Percentiles rank a stretch among this genome's conserved stretches.
These are phyloP conservation scores for Komagataea norvegica DNA, from an alignment of 1,139 yeast species.

Conservation along the genomic window DNA sequence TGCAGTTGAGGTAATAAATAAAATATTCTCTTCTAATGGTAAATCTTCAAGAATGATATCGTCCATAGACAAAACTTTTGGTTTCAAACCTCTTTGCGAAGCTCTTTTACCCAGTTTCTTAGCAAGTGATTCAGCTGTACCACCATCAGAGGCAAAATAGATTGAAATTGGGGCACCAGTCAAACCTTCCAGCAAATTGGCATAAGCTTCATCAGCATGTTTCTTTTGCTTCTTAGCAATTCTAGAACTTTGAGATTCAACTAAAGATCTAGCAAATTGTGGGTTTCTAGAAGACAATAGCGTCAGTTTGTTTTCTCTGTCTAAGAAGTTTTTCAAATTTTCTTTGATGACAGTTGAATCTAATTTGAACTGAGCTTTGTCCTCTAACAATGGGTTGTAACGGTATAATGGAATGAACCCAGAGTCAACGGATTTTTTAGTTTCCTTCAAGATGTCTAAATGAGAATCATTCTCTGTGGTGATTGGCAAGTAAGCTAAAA, in stretches of 20 bases:
- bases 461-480: slow-evolving; percentile 62
- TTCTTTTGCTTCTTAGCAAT: slow-evolving; percentile 56
- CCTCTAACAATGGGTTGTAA: slow-evolving; percentile 58
- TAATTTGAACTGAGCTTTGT: slow-evolving; percentile 58
- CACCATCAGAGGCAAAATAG: slow-evolving; percentile 94
- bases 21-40: slow-evolving; percentile 74
- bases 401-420: slow-evolving; percentile 97
- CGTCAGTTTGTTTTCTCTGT: slow-evolving; percentile 83
- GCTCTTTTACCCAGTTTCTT: slow-evolving; percentile 83
- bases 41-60: slow-evolving; percentile 78
- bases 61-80: slow-evolving; percentile 77
- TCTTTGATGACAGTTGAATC: slow-evolving; percentile 82
- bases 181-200: slow-evolving; percentile 73
- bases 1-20: slow-evolving; percentile 83
- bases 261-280: slow-evolving; percentile 68
- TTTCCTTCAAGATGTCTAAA: slow-evolving; percentile 72
- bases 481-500: slow-evolving; percentile 86
- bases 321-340: slow-evolving; percentile 74
- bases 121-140: slow-evolving; percentile 82
- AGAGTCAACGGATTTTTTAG: slow-evolving; percentile 84
- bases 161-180: slow-evolving; percentile 91
- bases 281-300: slow-evolving; percentile 70
- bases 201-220: slow-evolving; percentile 74
- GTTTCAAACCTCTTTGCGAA: slow-evolving; percentile 77
- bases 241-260: slow-evolving; percentile 56